Base-by-base conservation (phyloP, 257 asterid genomes). In the Coffea canephora region DNA sequence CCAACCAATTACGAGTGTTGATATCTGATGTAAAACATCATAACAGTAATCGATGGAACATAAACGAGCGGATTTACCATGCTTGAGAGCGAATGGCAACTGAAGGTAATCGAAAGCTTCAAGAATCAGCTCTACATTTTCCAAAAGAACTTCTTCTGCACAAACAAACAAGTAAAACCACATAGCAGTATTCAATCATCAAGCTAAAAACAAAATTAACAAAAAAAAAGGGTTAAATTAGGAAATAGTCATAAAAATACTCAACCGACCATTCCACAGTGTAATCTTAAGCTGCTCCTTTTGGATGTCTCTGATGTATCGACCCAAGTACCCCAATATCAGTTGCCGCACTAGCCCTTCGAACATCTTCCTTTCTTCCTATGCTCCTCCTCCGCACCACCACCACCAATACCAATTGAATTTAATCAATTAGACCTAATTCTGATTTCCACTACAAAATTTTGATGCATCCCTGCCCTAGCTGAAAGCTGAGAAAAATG, bases 71-170 rank as follows among this genome's bases (percentile, higher is more conserved):
- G 67, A 19, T 54, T 69, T 84, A 93, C 99, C 99, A 88, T 91
- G 84, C 86, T 85, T 89, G 66, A 95, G 91, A 78, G 94, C 91
- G 90, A 95, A 90, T 23, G 98, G 99, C 79, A 93, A 82, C 84
- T 93, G 95, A 57, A 93, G 94, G 81, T 95, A 91, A 83, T 95
- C 99, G 73, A 95, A 95, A 70, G 99, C 99, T 88, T 93, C 99
- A 57, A 95, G 97, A 88, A 91, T 93, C 87, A 95, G 88, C 93
- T 95, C 98, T 77, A 95, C 99, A 25, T 93, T 89, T 89, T 95
- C 99, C 85, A 93, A 82, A 82, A 93, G 83, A 41, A 95, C 97
- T 90, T 95, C 99, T 86, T 92, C 99, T 95, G 90, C 87, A 86
- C 75, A 79, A 72, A 19, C 54, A 74, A 13, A 74, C 21, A 74